phyloP scores from a whole-genome alignment of 202 grass and related monocot species.

The Brachypodium distachyon region DNA sequence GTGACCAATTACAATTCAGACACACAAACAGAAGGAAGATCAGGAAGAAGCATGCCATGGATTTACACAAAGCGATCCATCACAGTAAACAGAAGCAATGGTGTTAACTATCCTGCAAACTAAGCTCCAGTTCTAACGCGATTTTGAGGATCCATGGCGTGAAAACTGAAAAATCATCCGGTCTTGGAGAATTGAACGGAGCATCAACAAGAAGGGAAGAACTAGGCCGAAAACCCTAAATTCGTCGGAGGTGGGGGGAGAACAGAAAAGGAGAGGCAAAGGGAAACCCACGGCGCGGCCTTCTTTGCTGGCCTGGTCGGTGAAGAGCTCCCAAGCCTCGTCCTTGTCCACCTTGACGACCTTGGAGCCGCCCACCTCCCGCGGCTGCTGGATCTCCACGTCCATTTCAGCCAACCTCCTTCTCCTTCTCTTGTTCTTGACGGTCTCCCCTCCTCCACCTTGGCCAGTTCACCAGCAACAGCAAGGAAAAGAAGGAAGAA shows the following conservation, averaged over 20 bases:
- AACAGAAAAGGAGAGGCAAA: background rate
- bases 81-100: background rate
- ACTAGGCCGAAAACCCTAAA: too few species aligned
- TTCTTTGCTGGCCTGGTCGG: conserved; percentile 56
- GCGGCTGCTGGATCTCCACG: conserved; percentile 42
- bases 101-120: background rate
- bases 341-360: conserved; percentile 82
- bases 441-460: background rate
- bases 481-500: background rate
- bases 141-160: too few species aligned
- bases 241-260: too few species aligned
- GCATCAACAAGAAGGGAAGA: background rate
- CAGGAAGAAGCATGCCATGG: background rate
- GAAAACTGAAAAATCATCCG: too few species aligned
- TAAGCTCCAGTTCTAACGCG: background rate
- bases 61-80: background rate
- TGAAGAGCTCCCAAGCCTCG: conserved; percentile 63
- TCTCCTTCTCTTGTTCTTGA: background rate
- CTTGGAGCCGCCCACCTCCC: conserved; percentile 31
- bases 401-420: conserved; percentile 19
- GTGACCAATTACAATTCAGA: background rate
- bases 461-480: background rate
- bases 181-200: background rate
- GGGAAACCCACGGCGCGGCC: conserved; percentile 48
- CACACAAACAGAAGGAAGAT: background rate